Evolutionary conservation across 1,284 basidiomycete species (phyloP).

Genomic region (Sutorius eximius): DNA sequence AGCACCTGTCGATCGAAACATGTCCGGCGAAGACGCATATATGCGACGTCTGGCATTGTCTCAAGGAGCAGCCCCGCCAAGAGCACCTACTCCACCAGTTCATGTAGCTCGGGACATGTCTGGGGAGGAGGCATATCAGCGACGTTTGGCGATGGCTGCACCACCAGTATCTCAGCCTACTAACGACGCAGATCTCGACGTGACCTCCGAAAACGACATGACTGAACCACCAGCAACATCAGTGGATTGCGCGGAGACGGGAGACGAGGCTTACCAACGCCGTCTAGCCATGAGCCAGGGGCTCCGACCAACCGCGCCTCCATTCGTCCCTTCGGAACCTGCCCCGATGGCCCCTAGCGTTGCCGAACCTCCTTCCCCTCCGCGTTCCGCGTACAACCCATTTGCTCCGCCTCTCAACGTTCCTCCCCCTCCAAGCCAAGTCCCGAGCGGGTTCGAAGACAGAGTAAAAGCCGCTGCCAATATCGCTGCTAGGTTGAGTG

Average conservation of each 20-base stretch:
- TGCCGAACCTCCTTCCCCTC: slow-evolving; percentile 42
- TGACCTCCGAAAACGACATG: slow-evolving; percentile 4
- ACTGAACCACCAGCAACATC: slow-evolving; percentile 18
- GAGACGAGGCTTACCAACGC: slow-evolving; percentile 71
- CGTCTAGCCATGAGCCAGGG: slow-evolving; percentile 57
- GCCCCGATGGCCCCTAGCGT: slow-evolving; percentile 17
- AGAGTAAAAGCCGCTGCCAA: slow-evolving; percentile 77
- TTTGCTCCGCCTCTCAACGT: slow-evolving; percentile 61
- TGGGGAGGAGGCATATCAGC: slow-evolving; percentile 66
- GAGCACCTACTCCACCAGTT: slow-evolving; percentile 23
- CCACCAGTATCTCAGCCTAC: slow-evolving; percentile 7
- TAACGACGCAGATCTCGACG: slow-evolving; percentile 24
- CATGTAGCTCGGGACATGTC: slow-evolving; percentile 42
- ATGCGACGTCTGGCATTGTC: slow-evolving; percentile 56
- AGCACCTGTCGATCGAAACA: slow-evolving; percentile 31
- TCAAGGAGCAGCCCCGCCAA: slow-evolving; percentile 21
- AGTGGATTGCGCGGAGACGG: slow-evolving; percentile 43
- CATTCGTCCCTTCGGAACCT: slow-evolving; percentile 18
- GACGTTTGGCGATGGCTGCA: slow-evolving; percentile 54
- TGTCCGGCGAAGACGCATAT: slow-evolving; percentile 63
- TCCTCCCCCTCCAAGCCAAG: slow-evolving; percentile 53
- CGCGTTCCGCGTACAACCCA: slow-evolving; percentile 60
- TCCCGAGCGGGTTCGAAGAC: slow-evolving; percentile 53
- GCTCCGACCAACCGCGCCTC: slow-evolving; percentile 23
- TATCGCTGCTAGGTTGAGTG: slow-evolving; percentile 71